Conservation (phyloP, 192 early-diverging fungal species). For the Geranomyces michiganensis region DNA sequence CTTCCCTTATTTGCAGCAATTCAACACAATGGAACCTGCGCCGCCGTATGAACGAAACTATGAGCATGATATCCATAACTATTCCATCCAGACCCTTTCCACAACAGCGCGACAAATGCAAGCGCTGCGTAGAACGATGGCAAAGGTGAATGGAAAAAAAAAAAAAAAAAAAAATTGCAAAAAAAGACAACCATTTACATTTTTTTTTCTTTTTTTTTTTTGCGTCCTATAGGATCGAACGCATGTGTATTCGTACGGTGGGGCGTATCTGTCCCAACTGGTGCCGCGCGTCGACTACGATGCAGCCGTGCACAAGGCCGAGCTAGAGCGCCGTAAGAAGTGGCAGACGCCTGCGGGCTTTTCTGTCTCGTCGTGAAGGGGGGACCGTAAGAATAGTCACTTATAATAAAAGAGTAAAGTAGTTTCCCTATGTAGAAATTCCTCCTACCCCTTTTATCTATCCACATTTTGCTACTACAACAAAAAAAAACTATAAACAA, state of each 20-base stretch:
- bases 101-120: constrained; percentile 13
- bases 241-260: constrained; percentile 25
- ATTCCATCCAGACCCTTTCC: constrained; percentile 26
- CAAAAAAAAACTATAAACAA: too few species aligned
- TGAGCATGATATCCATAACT: constrained; percentile 15
- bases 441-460: too few species aligned
- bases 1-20: not conserved
- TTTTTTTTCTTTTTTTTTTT: not conserved
- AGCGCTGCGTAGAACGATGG: constrained; percentile 13
- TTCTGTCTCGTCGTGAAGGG: not conserved
- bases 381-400: too few species aligned
- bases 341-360: constrained; percentile 19
- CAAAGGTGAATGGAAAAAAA: not conserved
- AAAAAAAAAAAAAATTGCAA: not conserved
- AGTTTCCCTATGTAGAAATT: too few species aligned
- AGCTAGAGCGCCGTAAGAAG: not conserved
- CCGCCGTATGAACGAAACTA: not conserved
- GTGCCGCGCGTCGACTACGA: constrained; percentile 28
- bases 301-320: not conserved
- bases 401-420: too few species aligned
- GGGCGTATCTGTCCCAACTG: constrained; percentile 21
- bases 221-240: not conserved
- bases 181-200: not conserved
- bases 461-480: too few species aligned
- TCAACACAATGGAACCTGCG: not conserved